A percentile compares a stretch with the other conserved stretches of the same genome.
Evolutionary conservation across 2,329 filamentous ascomycete genomes (phyloP).

Genomic region (Colletotrichum orchidophilum): DNA sequence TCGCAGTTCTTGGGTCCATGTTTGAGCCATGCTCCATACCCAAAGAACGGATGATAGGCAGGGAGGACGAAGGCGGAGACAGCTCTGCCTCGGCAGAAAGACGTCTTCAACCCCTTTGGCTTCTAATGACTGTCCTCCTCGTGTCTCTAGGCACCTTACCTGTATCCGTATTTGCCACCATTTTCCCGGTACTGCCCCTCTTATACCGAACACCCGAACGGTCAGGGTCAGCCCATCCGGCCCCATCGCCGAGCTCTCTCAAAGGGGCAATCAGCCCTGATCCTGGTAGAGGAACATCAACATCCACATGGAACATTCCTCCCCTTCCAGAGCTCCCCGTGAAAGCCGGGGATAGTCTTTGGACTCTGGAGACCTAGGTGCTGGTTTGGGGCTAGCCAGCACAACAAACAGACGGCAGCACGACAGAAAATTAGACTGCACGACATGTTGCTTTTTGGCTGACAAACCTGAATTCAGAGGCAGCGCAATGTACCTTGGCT

Average conservation of each 20-base stretch:
- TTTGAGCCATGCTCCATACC: neutral
- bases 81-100: neutral
- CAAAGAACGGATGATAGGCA: neutral
- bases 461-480: neutral
- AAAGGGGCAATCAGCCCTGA: constrained; percentile 21
- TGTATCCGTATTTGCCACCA: neutral
- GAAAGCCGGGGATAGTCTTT: constrained; percentile 24
- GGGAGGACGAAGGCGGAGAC: neutral
- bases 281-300: constrained; percentile 7
- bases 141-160: constrained; percentile 9
- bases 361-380: constrained; percentile 4
- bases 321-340: constrained; percentile 21
- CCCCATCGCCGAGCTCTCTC: constrained; percentile 17
- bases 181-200: neutral
- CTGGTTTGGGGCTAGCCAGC: constrained; percentile 29
- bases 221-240: constrained; percentile 24
- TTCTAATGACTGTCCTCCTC: neutral
- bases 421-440: constrained; percentile 5
- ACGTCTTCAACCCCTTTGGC: neutral
- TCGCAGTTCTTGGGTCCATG: neutral
- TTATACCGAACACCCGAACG: constrained; percentile 22
- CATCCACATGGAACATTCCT: constrained; percentile 33
- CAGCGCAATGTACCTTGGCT: neutral
- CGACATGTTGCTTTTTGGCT: constrained; percentile 7
- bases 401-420: neutral